Evolutionary conservation across 2,329 filamentous ascomycete species (phyloP), one percentile per base, ranked within the genome.

Genomic region (Penicillium aurantiogriseum): DNA sequence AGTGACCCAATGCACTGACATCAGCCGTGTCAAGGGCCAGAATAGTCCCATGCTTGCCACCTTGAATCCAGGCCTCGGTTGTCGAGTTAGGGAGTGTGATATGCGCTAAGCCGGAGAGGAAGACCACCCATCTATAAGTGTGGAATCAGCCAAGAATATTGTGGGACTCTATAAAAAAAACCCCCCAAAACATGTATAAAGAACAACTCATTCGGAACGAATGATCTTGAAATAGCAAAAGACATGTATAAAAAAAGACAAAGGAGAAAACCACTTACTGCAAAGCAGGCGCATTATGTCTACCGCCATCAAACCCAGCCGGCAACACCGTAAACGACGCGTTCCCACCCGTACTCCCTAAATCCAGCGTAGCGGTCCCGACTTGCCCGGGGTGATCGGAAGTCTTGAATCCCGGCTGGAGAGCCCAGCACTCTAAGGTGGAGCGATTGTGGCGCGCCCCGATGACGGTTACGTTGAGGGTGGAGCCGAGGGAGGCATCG

Each of bases 341-440:
- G 40, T 76, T 75, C 0, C 64, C 62, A n/a, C 50, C 60, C 10
- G 69, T 31, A 11, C 66, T 53, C 5, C 77, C 77, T 6, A 80
- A 61, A 15, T 60, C 54, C 2, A 77, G 59, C 21, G 60, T 54
- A 8, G 63, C 52, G 0, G 74, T 59, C 4, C 77, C 76, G 1
- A 64, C 33, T 2, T 68, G 70, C 2, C 76, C 77, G 7, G 72
- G 54, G n/a, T 66, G 52, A 7, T 65, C 54, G 9, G 74, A 72
- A 1, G 60, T 63, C n/a, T 64, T 31, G 53, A 77, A 77, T 13
- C 73, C 72, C 3, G 70, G 62, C 10, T 69, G 60, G 8, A 81
- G 62, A 56, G 77, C 73, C 79, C 79, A 81, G 72, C 79, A 81
- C 66, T 80, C 76, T 5, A 81, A 62, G 8, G 70, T 71, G 9